Percentiles rank a stretch among this genome's conserved stretches.
phyloP scores from a whole-genome alignment of 1,284 basidiomycete species.

The Trichosporon sp. region DNA sequence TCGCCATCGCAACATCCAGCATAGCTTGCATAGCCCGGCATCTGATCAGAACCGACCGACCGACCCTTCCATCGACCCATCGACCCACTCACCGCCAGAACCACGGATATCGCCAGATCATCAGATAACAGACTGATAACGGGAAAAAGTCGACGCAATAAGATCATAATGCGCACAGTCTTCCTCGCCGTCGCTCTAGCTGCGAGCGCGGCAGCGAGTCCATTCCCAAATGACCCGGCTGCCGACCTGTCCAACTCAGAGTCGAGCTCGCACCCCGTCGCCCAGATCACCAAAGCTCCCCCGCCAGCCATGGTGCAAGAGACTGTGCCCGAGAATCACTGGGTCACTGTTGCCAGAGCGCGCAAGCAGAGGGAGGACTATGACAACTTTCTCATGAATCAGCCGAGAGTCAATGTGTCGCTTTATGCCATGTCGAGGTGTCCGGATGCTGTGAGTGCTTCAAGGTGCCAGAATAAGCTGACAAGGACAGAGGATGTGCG shows the following conservation, averaged over 20 bases:
- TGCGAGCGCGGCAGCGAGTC: neutral
- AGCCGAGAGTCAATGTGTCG: slow-evolving; percentile 34
- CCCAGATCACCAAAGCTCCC: neutral
- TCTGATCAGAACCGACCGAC: too few species aligned
- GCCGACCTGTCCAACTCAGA: neutral
- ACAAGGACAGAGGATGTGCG: slow-evolving; percentile 54
- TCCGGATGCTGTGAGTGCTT: slow-evolving; percentile 44
- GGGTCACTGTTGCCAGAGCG: neutral
- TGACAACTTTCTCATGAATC: neutral
- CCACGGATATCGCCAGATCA: too few species aligned
- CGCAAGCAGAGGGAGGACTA: neutral
- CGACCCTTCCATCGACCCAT: too few species aligned
- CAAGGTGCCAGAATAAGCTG: neutral
- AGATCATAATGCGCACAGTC: neutral
- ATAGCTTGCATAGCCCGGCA: too few species aligned
- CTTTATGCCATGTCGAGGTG: slow-evolving; percentile 47
- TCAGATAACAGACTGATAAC: neutral
- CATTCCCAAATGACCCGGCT: neutral
- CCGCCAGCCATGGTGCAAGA: neutral
- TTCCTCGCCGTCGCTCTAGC: neutral
- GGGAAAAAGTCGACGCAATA: too few species aligned
- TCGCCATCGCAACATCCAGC: too few species aligned
- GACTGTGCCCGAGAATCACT: neutral
- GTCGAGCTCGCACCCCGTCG: neutral
- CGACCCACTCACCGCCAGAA: too few species aligned